Base-by-base conservation (phyloP, 768 basidiomycete genomes). In the Dacryopinax spathularia region DNA sequence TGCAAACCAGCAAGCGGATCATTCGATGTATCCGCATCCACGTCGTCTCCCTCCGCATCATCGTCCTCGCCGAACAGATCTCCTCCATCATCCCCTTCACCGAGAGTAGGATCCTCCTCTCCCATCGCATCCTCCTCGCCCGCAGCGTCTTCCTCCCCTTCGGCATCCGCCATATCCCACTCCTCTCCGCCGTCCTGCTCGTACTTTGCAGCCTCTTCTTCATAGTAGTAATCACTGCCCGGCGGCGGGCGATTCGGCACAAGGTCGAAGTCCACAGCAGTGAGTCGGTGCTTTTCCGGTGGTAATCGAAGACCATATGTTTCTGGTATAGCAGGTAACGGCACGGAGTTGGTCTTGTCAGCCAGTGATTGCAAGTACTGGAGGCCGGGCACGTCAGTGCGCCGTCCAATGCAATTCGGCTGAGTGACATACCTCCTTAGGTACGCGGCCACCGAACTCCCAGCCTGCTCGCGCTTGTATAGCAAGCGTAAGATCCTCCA, bases 381-480 rank as follows among this genome's bases (percentile, higher is more conserved):
- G 70, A 43, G 27, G 33, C 15, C 25, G 61, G 60, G 20, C 27
- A 31, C 4, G 25, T 33, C 18, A 33, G 18, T 16, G 25, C 31
- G 9, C 9, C 25, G 9, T 34, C 27, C n/a, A 10, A 60, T 16
- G 36, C 56, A 18, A n/a, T 27, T 33, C 27, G n/a, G n/a, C n/a
- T 16, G 33, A 29, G 5, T 31, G 48, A 73, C 77, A 31, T 63
- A 91, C 90, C 83, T 92, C 90, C 75, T 91, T 91, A 2, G 90
- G 90, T 31, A 92, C 83, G 36, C 89, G 80, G 5, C 91, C 90
- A 25, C 89, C 90, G 72, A 91, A 88, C 73, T 92, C 91, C 91
- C 91, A 92, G 41, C 90, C 91, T 2, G 92, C 91, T 63, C 90
- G 84, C 5, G 89, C 89, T 73, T 92, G 90, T 3, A 91, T 85